A percentile compares a stretch with the other conserved stretches of the same genome.
phyloP scores from a whole-genome alignment of 768 basidiomycete genomes.

The Phlegmacium glaucopus region DNA sequence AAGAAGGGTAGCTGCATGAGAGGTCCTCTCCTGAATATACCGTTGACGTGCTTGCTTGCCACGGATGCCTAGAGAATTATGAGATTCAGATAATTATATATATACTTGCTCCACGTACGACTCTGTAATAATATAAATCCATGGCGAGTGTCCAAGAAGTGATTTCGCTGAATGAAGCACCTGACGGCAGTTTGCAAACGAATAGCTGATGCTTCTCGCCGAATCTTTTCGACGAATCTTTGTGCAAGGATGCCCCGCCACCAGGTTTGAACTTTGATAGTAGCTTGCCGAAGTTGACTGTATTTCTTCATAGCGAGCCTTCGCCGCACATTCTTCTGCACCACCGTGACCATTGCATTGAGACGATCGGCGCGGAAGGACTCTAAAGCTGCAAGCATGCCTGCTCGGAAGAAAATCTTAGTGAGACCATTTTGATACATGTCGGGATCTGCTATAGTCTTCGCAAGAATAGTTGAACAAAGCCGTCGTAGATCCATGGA shows the following conservation, averaged over 20 bases:
- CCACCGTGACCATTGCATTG: constrained; percentile 87
- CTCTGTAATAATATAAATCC: constrained; percentile 78
- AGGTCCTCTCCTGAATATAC: constrained; percentile 53
- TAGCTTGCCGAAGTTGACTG: constrained; percentile 59
- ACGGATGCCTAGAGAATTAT: constrained; percentile 53
- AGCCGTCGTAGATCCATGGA: constrained; percentile 75
- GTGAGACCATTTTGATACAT: constrained; percentile 97
- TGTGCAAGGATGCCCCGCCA: constrained; percentile 87
- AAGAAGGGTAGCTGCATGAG: constrained; percentile 63
- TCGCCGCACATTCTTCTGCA: constrained; percentile 96
- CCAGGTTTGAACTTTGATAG: constrained; percentile 90
- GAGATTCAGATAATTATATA: background rate
- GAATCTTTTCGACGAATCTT: constrained; percentile 64
- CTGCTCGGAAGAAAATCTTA: constrained; percentile 99
- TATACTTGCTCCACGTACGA: constrained; percentile 50
- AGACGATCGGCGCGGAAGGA: constrained; percentile 84
- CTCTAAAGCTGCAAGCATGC: constrained; percentile 96
- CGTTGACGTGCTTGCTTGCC: constrained; percentile 65
- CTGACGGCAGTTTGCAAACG: constrained; percentile 74
- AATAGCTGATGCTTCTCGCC: constrained; percentile 71
- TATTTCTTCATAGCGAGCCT: constrained; percentile 83
- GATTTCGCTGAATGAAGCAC: constrained; percentile 68
- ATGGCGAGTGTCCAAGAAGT: constrained; percentile 58
- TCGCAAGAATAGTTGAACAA: constrained; percentile 80
- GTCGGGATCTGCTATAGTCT: constrained; percentile 88